Base-by-base conservation (phyloP, 805 yeast genomes). In the Yueomyces sp. region DNA sequence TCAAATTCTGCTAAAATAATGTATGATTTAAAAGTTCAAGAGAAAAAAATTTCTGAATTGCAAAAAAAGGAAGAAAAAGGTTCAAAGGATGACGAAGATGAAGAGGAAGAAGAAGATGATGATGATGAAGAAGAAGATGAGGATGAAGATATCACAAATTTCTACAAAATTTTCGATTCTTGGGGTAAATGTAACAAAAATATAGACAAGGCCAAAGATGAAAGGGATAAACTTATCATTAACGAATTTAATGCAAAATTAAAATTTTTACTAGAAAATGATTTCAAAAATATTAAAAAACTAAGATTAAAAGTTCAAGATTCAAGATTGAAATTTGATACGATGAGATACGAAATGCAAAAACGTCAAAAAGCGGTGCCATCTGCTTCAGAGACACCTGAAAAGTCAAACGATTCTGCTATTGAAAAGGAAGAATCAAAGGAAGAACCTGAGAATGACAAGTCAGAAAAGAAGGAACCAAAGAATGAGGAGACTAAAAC, bases 301-400 rank as follows among this genome's bases (percentile, higher is more conserved):
- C 67, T 76, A 54, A 76, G 94, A 60, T 76, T 72, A 56, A 73
- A 71, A 45, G 94, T 84, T 28, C 85, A 82, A 54, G 66, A 72
- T 37, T 76, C 85, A 12, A 74, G 92, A 62, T 68, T 75, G 45
- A 78, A 73, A 45, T 81, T 84, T 54, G 94, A 84, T 61, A 69
- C 79, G 5, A 62, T 79, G 48, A 73, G 92, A 59, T 69, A 84
- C 44, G 82, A 76, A 48, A 64, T 70, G 28, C 37, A 47, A 41
- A 60, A 72, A 12, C 86, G 79, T 53, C 84, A 77, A 46, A 68
- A 85, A 0, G 69, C 71, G 46, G 75, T 79, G 37, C 77, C 79
- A 85, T 75, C 79, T 61, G 69, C 67, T 50, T 65, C 79, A 46
- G 71, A 78, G 53, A 70, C 68, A 36, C 12, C 12, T 34, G 26